Evolutionary conservation across 208 protist genomes (phyloP).

Genomic region (Acanthamoeba sp.): DNA sequence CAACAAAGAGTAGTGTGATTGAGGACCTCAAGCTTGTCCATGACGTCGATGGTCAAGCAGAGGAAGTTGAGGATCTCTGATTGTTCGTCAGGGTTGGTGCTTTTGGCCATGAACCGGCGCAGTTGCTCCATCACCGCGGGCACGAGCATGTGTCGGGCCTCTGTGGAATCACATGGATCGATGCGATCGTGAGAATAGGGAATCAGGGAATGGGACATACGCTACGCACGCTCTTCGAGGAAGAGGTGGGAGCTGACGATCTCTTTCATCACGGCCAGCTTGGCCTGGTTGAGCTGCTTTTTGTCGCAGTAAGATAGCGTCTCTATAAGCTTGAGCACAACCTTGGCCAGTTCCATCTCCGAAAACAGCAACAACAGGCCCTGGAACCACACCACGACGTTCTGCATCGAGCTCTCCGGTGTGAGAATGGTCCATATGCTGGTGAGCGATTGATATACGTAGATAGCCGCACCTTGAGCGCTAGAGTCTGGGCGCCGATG

Average conservation of each 20-base stretch:
- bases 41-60: conserved; percentile 12
- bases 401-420: not conserved
- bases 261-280: conserved; percentile 32
- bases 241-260: conserved; percentile 45
- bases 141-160: conserved; percentile 15
- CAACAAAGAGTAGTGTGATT: too few species aligned
- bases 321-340: conserved; percentile 63
- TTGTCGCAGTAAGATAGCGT: conserved; percentile 64
- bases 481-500: conserved; percentile 80
- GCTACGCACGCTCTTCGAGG: not conserved
- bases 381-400: conserved; percentile 73
- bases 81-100: not conserved
- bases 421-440: not conserved
- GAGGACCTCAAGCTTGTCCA: not conserved
- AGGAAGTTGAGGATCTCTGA: not conserved
- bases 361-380: conserved; percentile 75
- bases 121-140: conserved; percentile 22
- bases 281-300: conserved; percentile 51
- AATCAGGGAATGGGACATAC: too few species aligned
- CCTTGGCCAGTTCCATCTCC: conserved; percentile 47
- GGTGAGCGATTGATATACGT: not conserved
- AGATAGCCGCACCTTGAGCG: conserved; percentile 49
- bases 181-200: too few species aligned
- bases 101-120: not conserved
- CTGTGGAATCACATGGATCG: too few species aligned